Evolutionary conservation across 768 basidiomycete genomes (phyloP), one percentile per base, ranked within the genome.

Genomic region (Lactarius sp.): DNA sequence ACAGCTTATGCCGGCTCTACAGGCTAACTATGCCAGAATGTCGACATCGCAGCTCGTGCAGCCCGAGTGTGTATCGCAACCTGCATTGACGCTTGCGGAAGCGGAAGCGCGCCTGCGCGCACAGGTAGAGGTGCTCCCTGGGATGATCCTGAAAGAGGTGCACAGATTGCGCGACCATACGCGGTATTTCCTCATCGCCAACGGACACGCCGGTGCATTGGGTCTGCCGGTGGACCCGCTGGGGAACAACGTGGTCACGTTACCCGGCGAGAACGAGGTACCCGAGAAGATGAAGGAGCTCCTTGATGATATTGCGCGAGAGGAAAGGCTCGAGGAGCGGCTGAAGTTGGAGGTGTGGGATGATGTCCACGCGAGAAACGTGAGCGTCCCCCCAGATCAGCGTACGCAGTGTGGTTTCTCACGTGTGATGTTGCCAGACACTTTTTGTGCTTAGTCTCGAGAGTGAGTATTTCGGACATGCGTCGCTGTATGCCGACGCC

Each of bases 371-470:
- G 72, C 78, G 4, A 71, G 79, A 20, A 78, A 76, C 71, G 80
- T 81, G 56, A 61, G 77, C 71, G 0, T 16, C 1, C 13, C 0
- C 36, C 18, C 16, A 9, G 53, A 18, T 52, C 14, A 5, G 37
- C 22, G 8, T 52, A 3, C 27, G 18, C n/a, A 31, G 47, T 46
- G 14, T 22, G 34, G 13, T 14, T 20, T 7, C 39, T 52, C 16
- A 55, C 65, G 36, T 41, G 20, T 41, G 14, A 20, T 31, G 6
- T n/a, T 8, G 46, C 9, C 52, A 81, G 81, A 76, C 74, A 2
- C 56, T 82, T 27, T 72, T 81, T 66, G 71, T 77, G 69, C 69
- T 83, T 18, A 78, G 76, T 42, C 73, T 83, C 20, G 81, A 83
- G 70, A 77, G 80, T 81, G 63, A 70, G 78, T 72, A 18, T 14